These are phyloP conservation scores for Aspergillus affinis DNA, from an alignment of 495 filamentous ascomycete genomes.

Conservation along the genomic window DNA sequence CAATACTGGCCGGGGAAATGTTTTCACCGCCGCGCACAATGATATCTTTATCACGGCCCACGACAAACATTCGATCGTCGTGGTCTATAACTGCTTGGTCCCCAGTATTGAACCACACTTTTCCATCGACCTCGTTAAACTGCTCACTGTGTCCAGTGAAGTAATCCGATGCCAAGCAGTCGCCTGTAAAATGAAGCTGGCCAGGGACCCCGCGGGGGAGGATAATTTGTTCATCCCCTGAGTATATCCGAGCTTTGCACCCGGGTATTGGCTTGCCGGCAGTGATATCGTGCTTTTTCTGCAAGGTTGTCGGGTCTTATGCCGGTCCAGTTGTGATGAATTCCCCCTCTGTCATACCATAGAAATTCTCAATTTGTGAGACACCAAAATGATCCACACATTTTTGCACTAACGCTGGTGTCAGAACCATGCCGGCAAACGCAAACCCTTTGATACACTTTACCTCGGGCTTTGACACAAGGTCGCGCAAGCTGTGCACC, in stretches of 20 bases:
- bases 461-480: constrained; percentile 11
- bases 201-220: constrained; percentile 31
- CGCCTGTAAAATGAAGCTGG: constrained; percentile 41
- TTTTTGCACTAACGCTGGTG: constrained; percentile 26
- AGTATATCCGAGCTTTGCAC: constrained; percentile 34
- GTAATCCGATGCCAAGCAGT: constrained; percentile 31
- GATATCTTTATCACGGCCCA: constrained; percentile 49
- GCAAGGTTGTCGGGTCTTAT: constrained; percentile 7
- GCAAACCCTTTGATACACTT: constrained; percentile 27
- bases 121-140: constrained; percentile 37
- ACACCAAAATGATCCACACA: constrained; percentile 30
- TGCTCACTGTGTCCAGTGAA: constrained; percentile 19
- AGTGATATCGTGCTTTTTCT: constrained; percentile 18
- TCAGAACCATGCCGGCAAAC: constrained; percentile 30
- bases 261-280: constrained; percentile 33
- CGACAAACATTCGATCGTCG: constrained; percentile 34
- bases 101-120: constrained; percentile 41
- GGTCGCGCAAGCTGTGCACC: constrained; percentile 22
- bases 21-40: constrained; percentile 53
- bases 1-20: constrained; percentile 40
- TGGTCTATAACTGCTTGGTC: constrained; percentile 45
- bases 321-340: constrained; percentile 27
- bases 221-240: constrained; percentile 17
- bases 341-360: constrained; percentile 45
- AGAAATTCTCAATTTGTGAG: constrained; percentile 30